Conservation (phyloP, 768 basidiomycete genomes). For the Neoboletus brunneissimus region DNA sequence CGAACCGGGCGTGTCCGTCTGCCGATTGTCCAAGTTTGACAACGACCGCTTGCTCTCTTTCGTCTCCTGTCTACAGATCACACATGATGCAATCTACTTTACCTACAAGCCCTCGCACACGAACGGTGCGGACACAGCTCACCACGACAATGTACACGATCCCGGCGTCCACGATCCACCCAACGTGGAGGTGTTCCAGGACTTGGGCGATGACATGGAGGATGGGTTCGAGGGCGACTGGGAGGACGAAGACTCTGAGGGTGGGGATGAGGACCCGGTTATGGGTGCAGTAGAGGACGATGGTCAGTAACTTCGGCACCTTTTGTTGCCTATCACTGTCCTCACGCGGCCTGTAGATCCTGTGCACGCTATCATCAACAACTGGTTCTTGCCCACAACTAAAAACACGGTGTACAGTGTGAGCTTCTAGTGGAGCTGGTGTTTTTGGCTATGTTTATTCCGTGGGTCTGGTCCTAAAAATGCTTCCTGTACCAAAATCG, state of each 20-base stretch:
- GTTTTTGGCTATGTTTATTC: not conserved
- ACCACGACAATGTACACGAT: not conserved
- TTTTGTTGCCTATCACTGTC: not conserved
- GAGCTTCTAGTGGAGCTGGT: conserved; percentile 17
- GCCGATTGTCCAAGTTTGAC: conserved; percentile 17
- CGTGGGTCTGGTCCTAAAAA: not conserved
- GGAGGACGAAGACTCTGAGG: conserved; percentile 18
- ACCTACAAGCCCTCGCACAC: conserved; percentile 31
- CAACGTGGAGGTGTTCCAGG: conserved; percentile 1
- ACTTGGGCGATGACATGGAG: conserved; percentile 8
- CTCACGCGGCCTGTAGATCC: conserved; percentile 14
- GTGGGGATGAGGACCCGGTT: conserved; percentile 11
- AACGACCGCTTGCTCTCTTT: conserved; percentile 11
- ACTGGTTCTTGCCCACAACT: conserved; percentile 19
- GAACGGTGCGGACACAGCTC: not conserved
- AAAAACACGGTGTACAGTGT: conserved; percentile 27
- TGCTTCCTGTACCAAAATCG: not conserved
- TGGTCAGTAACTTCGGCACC: conserved; percentile 2
- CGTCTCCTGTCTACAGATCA: conserved; percentile 56
- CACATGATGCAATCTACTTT: conserved; percentile 49
- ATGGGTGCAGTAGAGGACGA: conserved; percentile 5
- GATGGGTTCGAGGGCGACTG: conserved; percentile 11
- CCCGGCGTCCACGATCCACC: not conserved
- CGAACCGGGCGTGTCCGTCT: conserved; percentile 30
- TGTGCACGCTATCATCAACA: conserved; percentile 14